These are phyloP conservation scores for Tricholoma bakamatsutake DNA, from an alignment of 768 basidiomycete species.

Conservation along the genomic window DNA sequence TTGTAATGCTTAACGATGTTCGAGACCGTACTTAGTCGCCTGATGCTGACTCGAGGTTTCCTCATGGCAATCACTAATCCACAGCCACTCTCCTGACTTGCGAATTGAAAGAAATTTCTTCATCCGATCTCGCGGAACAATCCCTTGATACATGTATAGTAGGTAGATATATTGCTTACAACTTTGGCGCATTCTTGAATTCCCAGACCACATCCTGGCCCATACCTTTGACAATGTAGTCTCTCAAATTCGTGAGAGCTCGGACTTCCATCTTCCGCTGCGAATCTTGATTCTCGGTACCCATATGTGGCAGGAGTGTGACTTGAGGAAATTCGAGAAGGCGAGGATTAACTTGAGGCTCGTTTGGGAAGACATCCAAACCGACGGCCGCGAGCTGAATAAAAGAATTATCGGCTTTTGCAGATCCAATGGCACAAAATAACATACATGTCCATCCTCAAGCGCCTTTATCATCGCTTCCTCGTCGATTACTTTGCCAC, in stretches of 20 bases:
- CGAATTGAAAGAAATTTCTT: background rate
- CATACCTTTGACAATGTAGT: constrained; percentile 57
- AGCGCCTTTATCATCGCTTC: constrained; percentile 80
- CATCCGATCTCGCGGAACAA: background rate
- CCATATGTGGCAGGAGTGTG: constrained; percentile 88
- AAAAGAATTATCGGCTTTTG: constrained; percentile 5
- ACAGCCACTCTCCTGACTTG: background rate
- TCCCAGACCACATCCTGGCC: constrained; percentile 70
- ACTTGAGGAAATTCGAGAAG: constrained; percentile 79
- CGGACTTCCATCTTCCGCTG: constrained; percentile 81
- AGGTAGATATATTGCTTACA: constrained; percentile 6
- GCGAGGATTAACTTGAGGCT: constrained; percentile 74
- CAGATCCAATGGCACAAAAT: background rate
- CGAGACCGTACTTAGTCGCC: background rate
- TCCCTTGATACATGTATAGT: background rate
- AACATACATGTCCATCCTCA: constrained; percentile 79
- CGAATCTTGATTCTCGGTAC: constrained; percentile 79
- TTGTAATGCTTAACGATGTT: background rate
- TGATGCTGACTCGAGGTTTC: background rate
- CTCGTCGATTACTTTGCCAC: constrained; percentile 90
- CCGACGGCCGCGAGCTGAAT: constrained; percentile 71
- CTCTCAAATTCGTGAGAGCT: constrained; percentile 71
- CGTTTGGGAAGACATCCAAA: constrained; percentile 82
- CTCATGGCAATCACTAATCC: background rate
- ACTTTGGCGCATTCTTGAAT: constrained; percentile 19